Conservation (phyloP, 2,329 filamentous ascomycete species). For the Beauveria asiatica region DNA sequence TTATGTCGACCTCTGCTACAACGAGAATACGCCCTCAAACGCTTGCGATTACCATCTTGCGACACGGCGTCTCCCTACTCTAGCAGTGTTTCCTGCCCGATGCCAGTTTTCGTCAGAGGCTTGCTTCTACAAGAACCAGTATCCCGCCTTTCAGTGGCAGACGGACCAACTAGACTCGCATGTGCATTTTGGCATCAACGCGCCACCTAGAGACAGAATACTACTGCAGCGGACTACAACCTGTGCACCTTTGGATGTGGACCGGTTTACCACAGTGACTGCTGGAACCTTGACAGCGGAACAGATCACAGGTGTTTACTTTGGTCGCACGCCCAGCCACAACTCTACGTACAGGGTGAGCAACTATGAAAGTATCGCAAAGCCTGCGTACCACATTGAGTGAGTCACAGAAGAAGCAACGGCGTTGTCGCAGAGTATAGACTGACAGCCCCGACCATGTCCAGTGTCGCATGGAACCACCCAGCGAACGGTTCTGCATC, state of each 20-base stretch:
- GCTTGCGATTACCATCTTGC: background rate
- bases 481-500: background rate
- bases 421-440: background rate
- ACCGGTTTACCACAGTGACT: background rate
- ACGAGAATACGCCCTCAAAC: background rate
- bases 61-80: background rate
- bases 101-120: background rate
- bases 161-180: background rate
- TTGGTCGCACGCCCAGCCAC: background rate
- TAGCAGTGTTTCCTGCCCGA: background rate
- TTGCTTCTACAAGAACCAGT: background rate
- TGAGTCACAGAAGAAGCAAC: background rate
- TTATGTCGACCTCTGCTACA: slow-evolving; percentile 2
- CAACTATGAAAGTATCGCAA: background rate
- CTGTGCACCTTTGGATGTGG: background rate
- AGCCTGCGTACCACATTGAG: slow-evolving; percentile 3
- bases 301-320: background rate
- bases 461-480: background rate
- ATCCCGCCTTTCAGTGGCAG: background rate
- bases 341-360: slow-evolving; percentile 7
- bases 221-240: background rate
- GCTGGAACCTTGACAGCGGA: background rate
- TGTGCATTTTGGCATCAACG: background rate
- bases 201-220: background rate
- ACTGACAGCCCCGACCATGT: background rate